These are phyloP conservation scores for Leccinum fallax DNA, from an alignment of 1,284 basidiomycete genomes.

Conservation along the genomic window DNA sequence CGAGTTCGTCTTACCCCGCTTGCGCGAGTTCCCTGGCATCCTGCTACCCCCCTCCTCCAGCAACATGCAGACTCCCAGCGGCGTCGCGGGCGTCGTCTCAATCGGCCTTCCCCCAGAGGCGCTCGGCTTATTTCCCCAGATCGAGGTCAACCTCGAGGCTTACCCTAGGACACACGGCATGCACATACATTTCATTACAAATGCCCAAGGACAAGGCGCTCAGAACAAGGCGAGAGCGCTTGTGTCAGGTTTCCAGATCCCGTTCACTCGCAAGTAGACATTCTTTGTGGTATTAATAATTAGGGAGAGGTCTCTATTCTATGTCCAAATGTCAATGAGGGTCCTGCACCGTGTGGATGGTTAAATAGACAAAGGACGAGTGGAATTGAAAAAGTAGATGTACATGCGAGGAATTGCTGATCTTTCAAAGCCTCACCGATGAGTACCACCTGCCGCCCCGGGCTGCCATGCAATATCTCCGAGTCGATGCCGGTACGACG, in stretches of 20 bases:
- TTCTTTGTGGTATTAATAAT: slow-evolving; percentile 21
- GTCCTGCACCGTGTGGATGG: slow-evolving; percentile 17
- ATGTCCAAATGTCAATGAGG: slow-evolving; percentile 26
- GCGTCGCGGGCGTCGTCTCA: slow-evolving; percentile 85
- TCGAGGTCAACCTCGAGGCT: slow-evolving; percentile 89
- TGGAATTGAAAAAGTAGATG: slow-evolving; percentile 14
- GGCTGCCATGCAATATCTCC: slow-evolving; percentile 55
- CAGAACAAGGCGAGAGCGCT: slow-evolving; percentile 85
- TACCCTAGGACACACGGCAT: slow-evolving; percentile 87
- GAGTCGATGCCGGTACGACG: slow-evolving; percentile 45
- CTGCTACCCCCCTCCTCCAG: slow-evolving; percentile 67
- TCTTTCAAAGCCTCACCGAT: slow-evolving; percentile 18
- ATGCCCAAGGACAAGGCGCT: slow-evolving; percentile 79
- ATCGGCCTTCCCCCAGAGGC: slow-evolving; percentile 86
- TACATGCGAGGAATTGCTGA: slow-evolving; percentile 2
- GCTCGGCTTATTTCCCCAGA: slow-evolving; percentile 91
- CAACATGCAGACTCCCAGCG: slow-evolving; percentile 67
- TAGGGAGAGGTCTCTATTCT: slow-evolving; percentile 26
- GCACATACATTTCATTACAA: slow-evolving; percentile 91
- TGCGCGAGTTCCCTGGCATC: slow-evolving; percentile 90
- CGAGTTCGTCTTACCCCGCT: slow-evolving; percentile 92
- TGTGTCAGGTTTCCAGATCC: slow-evolving; percentile 88
- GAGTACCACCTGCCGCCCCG: slow-evolving; percentile 14
- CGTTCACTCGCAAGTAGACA: slow-evolving; percentile 57
- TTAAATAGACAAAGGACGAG: slow-evolving; percentile 22